Percentiles rank a stretch among this genome's conserved stretches.
phyloP scores from a whole-genome alignment of 108 stramenopile species.

The Aurantiochytrium sp. region DNA sequence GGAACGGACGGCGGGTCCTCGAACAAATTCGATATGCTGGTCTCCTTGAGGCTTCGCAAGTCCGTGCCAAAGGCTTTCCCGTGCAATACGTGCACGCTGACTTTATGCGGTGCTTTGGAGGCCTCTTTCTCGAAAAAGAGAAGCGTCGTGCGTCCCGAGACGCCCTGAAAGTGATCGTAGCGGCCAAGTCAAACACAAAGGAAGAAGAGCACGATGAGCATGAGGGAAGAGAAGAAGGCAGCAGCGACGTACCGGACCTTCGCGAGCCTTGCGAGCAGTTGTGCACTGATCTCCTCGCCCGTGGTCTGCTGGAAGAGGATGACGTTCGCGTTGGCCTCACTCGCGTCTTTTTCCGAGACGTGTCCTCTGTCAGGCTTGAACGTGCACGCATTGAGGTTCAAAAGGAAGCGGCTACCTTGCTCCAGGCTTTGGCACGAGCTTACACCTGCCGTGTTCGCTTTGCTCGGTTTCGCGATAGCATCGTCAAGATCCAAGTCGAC shows the following conservation, averaged over 20 bases:
- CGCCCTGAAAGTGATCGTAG: too few species aligned
- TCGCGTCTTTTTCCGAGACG: background rate
- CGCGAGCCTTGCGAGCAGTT: background rate
- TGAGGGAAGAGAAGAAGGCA: too few species aligned
- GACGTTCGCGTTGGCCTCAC: background rate
- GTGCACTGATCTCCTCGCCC: background rate
- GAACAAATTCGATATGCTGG: conserved; percentile 30
- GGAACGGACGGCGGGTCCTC: conserved; percentile 13
- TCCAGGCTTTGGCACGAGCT: background rate
- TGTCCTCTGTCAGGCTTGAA: background rate
- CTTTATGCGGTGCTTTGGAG: background rate
- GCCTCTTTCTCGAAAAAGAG: background rate
- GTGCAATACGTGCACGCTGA: background rate
- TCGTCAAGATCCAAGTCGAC: too few species aligned
- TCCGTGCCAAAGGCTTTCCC: conserved; percentile 22
- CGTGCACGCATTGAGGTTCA: background rate
- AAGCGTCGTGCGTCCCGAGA: background rate
- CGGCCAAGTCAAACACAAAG: too few species aligned
- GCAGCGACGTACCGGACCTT: background rate
- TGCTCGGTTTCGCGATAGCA: too few species aligned
- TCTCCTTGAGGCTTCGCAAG: conserved; percentile 26
- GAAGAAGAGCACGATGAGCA: too few species aligned
- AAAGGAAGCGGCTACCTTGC: background rate
- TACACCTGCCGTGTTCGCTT: too few species aligned
- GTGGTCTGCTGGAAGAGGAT: background rate